Conservation (phyloP, 2,329 filamentous ascomycete genomes). For the Aspergillus sergii region DNA sequence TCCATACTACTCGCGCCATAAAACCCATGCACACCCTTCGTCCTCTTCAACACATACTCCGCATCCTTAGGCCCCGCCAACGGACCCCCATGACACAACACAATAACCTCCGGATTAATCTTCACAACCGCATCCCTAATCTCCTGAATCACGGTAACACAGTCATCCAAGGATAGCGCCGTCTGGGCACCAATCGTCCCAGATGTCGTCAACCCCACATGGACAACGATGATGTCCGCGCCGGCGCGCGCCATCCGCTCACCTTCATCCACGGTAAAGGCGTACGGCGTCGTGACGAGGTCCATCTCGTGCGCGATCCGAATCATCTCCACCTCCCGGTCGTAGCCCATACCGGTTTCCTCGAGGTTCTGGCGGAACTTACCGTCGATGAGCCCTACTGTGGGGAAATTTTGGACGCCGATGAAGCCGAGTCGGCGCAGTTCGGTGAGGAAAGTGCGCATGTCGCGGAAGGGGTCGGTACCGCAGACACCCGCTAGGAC, state of each 20-base stretch:
- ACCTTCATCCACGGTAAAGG: conserved; percentile 66
- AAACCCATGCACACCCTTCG: conserved; percentile 69
- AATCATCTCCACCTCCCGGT: conserved; percentile 68
- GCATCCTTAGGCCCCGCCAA: conserved; percentile 67
- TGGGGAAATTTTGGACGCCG: conserved; percentile 74
- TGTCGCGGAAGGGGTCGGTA: conserved; percentile 69
- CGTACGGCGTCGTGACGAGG: conserved; percentile 70
- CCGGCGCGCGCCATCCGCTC: conserved; percentile 65
- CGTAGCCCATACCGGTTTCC: conserved; percentile 72
- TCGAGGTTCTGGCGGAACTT: conserved; percentile 68
- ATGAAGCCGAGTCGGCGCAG: conserved; percentile 66
- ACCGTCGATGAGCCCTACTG: conserved; percentile 71
- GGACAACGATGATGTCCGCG: conserved; percentile 68
- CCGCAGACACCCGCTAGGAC: conserved; percentile 72
- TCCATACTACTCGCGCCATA: conserved; percentile 72
- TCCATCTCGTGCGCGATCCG: conserved; percentile 60
- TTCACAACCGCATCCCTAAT: conserved; percentile 63
- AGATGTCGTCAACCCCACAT: conserved; percentile 68
- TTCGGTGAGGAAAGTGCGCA: conserved; percentile 61
- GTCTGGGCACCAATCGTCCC: conserved; percentile 66
- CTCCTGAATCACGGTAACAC: conserved; percentile 62
- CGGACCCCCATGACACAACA: conserved; percentile 71
- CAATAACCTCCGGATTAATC: conserved; percentile 62
- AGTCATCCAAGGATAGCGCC: conserved; percentile 66
- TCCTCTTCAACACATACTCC: conserved; percentile 62